Conservation (phyloP, 352 stramenopile genomes). For the Globisporangium spiculum region DNA sequence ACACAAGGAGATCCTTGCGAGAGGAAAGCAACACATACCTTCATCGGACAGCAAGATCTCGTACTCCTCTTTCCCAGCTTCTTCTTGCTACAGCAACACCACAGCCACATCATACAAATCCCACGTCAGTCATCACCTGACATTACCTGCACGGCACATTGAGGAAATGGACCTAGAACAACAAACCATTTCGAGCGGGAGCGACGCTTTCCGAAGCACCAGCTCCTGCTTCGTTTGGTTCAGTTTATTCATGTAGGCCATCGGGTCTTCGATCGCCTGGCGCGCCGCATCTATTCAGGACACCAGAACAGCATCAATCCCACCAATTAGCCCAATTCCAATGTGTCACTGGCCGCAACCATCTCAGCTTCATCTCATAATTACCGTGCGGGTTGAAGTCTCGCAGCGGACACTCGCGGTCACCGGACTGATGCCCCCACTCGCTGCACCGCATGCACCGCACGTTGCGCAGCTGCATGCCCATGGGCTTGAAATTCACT, state of each 20-base stretch:
- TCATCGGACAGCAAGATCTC: constrained; percentile 71
- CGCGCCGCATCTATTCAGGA: constrained; percentile 55
- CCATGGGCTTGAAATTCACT: constrained; percentile 88
- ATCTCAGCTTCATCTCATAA: neutral
- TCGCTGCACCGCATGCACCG: constrained; percentile 75
- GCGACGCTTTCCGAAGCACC: constrained; percentile 44
- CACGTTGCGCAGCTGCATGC: constrained; percentile 80
- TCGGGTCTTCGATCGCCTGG: constrained; percentile 66
- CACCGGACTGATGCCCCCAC: constrained; percentile 84
- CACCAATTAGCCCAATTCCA: neutral
- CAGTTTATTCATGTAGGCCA: constrained; percentile 65
- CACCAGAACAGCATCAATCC: neutral
- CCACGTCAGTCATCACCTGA: neutral
- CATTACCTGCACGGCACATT: neutral
- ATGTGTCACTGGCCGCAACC: too few species aligned
- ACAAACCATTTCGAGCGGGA: constrained; percentile 69
- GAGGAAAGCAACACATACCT: constrained; percentile 19
- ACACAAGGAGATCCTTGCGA: neutral
- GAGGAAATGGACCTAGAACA: neutral
- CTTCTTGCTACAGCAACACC: constrained; percentile 21
- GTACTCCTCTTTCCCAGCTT: constrained; percentile 32
- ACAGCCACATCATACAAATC: neutral
- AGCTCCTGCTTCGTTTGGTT: constrained; percentile 50
- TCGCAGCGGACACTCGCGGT: constrained; percentile 75
- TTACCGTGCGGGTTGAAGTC: constrained; percentile 73